A percentile compares a stretch with the other conserved stretches of the same genome.
phyloP scores from a whole-genome alignment of 2,329 filamentous ascomycete species.

The Stagonosporopsis tanaceti region DNA sequence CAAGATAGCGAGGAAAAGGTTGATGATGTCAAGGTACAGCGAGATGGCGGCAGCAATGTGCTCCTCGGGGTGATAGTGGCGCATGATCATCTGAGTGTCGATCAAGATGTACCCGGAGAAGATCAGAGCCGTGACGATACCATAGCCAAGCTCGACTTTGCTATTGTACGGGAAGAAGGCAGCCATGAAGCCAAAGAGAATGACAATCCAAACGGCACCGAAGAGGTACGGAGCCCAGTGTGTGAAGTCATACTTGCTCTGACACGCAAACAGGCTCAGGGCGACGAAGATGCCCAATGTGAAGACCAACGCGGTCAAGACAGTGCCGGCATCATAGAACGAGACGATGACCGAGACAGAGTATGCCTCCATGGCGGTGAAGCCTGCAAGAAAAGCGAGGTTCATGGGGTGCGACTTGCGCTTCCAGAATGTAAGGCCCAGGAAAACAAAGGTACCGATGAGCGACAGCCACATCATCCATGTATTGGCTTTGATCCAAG shows the following conservation, averaged over 20 bases:
- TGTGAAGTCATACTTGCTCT: constrained; percentile 98
- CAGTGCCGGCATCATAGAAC: constrained; percentile 83
- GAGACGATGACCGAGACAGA: constrained; percentile 90
- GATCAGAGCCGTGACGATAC: constrained; percentile 80
- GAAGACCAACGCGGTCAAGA: constrained; percentile 88
- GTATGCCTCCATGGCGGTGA: constrained; percentile 93
- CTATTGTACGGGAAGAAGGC: constrained; percentile 86
- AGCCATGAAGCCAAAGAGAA: constrained; percentile 93
- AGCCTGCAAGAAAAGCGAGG: constrained; percentile 87
- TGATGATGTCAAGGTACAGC: constrained; percentile 95
- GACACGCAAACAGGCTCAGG: constrained; percentile 85
- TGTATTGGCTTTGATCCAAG: constrained; percentile 84
- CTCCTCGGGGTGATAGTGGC: constrained; percentile 96
- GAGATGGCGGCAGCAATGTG: constrained; percentile 96
- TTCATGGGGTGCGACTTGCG: constrained; percentile 84
- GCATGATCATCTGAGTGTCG: constrained; percentile 94
- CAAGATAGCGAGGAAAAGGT: constrained; percentile 94
- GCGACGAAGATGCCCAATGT: constrained; percentile 74
- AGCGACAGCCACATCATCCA: constrained; percentile 89
- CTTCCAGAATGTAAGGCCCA: constrained; percentile 52
- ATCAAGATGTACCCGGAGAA: constrained; percentile 96
- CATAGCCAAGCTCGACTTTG: constrained; percentile 85
- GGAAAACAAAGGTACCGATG: constrained; percentile 47
- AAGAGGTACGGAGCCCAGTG: constrained; percentile 96
- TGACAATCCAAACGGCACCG: constrained; percentile 84